Conservation (phyloP, 306 rosid genomes). For the Vigna mungo region DNA sequence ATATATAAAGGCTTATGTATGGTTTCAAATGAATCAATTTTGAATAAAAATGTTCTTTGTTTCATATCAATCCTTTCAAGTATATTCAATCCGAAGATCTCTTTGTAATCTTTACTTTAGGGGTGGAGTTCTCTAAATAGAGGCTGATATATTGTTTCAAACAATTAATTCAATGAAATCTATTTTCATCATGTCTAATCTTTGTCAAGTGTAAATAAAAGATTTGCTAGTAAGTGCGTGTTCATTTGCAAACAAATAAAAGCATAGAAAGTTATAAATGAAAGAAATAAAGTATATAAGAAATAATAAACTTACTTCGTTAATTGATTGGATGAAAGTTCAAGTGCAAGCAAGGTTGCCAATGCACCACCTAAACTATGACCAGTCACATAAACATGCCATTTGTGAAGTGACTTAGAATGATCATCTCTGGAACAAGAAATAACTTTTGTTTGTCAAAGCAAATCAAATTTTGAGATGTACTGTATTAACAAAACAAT, state of each 20-base stretch:
- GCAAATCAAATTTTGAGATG: constrained; percentile 22
- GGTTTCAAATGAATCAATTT: no score
- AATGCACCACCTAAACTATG: constrained; percentile 98
- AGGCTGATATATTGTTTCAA: no score
- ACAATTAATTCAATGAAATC: no score
- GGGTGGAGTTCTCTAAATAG: no score
- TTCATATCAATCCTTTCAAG: no score
- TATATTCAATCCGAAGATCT: no score
- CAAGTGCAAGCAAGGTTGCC: constrained; percentile 95
- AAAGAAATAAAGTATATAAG: constrained; percentile 37
- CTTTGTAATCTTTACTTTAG: no score
- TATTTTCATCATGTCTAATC: no score
- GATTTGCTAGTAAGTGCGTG: constrained; percentile 14
- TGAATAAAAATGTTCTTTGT: no score
- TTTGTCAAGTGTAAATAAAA: not conserved
- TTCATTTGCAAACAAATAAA: not conserved
- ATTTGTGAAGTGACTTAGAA: constrained; percentile 63
- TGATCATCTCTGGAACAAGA: constrained; percentile 69
- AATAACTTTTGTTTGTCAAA: constrained; percentile 17
- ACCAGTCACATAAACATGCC: constrained; percentile 95
- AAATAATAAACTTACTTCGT: constrained; percentile 69
- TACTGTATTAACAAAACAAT: not conserved
- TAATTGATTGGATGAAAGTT: constrained; percentile 87
- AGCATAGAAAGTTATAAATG: constrained; percentile 5
- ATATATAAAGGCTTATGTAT: no score